Percentiles rank a stretch among this genome's conserved stretches.
These are phyloP conservation scores for Excoecaria agallocha DNA, from an alignment of 345 rosid genomes.

Conservation along the genomic window DNA sequence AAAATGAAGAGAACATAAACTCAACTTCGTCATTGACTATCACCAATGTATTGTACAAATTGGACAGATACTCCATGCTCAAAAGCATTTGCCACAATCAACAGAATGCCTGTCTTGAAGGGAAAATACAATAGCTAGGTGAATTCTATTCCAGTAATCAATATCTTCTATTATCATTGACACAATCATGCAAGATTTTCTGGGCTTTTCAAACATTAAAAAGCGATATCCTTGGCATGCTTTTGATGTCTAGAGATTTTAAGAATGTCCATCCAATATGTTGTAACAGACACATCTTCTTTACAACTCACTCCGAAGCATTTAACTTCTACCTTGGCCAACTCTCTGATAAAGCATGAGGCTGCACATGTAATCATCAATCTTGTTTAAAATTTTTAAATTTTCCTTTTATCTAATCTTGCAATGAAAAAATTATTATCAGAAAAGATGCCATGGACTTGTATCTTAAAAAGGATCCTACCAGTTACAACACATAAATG, in stretches of 20 bases:
- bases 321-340: slow-evolving; percentile 9
- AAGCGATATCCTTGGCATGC: not conserved
- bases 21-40: not conserved
- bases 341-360: slow-evolving; percentile 15
- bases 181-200: not conserved
- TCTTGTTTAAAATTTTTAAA: not conserved
- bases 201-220: not conserved
- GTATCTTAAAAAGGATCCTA: not conserved
- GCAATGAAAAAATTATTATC: not conserved
- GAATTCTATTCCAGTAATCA: not conserved
- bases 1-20: not conserved
- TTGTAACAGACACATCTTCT: slow-evolving; percentile 14
- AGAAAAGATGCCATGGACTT: not conserved
- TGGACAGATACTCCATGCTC: not conserved
- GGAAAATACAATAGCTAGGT: not conserved
- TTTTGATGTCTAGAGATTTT: not conserved
- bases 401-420: not conserved
- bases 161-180: not conserved
- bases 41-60: not conserved
- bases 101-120: not conserved
- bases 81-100: not conserved
- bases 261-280: not conserved
- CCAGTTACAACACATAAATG: not conserved
- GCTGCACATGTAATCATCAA: slow-evolving; percentile 15
- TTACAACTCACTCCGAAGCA: not conserved